Base-by-base conservation (phyloP, 345 rosid species). In the Euphorbia tirucalli region DNA sequence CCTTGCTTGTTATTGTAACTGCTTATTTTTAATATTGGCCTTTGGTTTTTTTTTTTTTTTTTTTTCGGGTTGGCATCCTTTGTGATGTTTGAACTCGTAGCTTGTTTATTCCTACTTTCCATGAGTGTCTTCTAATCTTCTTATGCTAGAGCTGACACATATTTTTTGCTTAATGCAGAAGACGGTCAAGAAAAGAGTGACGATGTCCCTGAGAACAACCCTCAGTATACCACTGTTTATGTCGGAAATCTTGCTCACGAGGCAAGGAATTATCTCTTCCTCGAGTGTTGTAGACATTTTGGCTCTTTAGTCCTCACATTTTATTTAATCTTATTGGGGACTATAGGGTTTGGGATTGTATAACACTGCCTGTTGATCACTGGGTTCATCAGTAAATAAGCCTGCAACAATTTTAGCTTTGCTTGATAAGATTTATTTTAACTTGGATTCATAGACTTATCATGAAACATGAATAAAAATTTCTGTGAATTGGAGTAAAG, bases 231-330 rank as follows among this genome's bases (percentile, higher is more conserved):
- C 43, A 94, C 98, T 77, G 98, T 94, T 49, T 94, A 92, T 77
- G 98, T 94, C 66, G 98, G 98, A 69, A 94, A 92, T 83, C 91
- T 94, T 75, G 96, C 96, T 72, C 87, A 96, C 1, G 95, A 94
- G 96, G 98, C 66, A 74, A 78, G 86, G 49, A 28, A 10, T 31
- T 11, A 3, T 49, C 25, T 21, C 11, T 48, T 14, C 8, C 59
- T 61, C 32, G 41, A 4, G 18, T 16, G 4, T 61, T 32, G 8
- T 16, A 16, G 37, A 41, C 22, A 60, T 7, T 16, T 6, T 60
- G 43, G 41, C 64, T 39, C 64, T 37, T 24, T 70, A 16, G 37
- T 43, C 28, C 21, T 21, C 13, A 8, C 3, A 15, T 21, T 5
- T 68, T 41, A 9, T 32, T 25, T 15, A n/a, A 27, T 11, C 48